Percentiles rank a stretch among this genome's conserved stretches.
phyloP scores from a whole-genome alignment of 768 basidiomycete genomes.

The Boletus insuetus region DNA sequence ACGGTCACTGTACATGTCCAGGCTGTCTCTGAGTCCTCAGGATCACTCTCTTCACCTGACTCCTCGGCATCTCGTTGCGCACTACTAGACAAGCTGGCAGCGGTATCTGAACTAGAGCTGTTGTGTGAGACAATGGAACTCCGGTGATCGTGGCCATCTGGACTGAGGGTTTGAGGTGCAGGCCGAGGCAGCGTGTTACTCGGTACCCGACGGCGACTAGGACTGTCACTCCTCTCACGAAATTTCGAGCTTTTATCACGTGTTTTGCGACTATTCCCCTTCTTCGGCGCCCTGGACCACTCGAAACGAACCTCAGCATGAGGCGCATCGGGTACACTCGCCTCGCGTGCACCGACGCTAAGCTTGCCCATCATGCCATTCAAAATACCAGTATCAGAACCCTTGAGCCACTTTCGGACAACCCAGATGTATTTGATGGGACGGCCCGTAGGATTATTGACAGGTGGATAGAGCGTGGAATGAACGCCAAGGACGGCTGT shows the following conservation, averaged over 20 bases:
- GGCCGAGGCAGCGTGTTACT: conserved; percentile 4
- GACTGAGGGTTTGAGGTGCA: conserved; percentile 8
- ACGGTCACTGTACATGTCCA: conserved; percentile 88
- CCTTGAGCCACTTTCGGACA: conserved; percentile 73
- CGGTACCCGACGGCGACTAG: conserved; percentile 11
- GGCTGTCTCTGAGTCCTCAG: conserved; percentile 94
- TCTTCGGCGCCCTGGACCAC: conserved; percentile 54
- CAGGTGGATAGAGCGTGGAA: conserved; percentile 55
- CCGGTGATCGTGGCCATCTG: conserved; percentile 26
- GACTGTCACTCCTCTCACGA: conserved; percentile 10
- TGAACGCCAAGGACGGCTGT: conserved; percentile 66
- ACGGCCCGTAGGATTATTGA: conserved; percentile 35
- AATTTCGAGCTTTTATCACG: conserved; percentile 15
- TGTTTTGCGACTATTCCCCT: conserved; percentile 20
- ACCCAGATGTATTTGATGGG: conserved; percentile 69
- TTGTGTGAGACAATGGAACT: conserved; percentile 41
- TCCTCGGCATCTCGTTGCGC: conserved; percentile 35
- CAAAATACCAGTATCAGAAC: conserved; percentile 42
- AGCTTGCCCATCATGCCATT: conserved; percentile 44
- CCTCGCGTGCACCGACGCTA: conserved; percentile 27
- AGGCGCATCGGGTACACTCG: conserved; percentile 18
- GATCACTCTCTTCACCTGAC: conserved; percentile 81
- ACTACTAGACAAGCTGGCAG: conserved; percentile 23
- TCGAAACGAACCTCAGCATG: conserved; percentile 75
- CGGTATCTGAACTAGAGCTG: conserved; percentile 36